Percentiles rank a stretch among this genome's conserved stretches.
phyloP scores from a whole-genome alignment of 495 filamentous ascomycete genomes.

The Pseudevernia furfuracea region DNA sequence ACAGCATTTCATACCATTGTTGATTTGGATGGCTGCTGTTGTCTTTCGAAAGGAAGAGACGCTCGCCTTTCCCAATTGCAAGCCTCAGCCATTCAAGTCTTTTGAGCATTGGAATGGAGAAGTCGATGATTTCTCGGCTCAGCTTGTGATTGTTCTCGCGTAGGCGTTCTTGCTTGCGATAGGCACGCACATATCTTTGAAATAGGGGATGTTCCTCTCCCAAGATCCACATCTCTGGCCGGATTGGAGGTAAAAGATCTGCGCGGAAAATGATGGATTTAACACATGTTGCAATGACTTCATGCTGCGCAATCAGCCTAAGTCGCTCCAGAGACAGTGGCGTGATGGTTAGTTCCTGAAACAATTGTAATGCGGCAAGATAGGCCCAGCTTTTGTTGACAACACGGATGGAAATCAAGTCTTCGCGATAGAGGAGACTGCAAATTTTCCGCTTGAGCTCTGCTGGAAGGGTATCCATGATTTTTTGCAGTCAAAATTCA shows the following conservation, averaged over 20 bases:
- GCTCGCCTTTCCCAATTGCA: not conserved
- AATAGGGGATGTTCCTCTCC: not conserved
- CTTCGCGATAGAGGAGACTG: not conserved
- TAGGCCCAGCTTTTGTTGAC: constrained; percentile 4
- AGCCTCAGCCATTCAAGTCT: not conserved
- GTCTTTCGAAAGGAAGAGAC: not conserved
- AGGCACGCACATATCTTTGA: not conserved
- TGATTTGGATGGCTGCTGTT: not conserved
- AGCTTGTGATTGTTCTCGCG: not conserved
- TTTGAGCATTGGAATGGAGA: not conserved
- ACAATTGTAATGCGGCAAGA: not conserved
- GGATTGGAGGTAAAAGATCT: not conserved
- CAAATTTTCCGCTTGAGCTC: not conserved
- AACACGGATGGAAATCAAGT: constrained; percentile 1
- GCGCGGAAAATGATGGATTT: not conserved
- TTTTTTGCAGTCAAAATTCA: not conserved
- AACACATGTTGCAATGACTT: not conserved
- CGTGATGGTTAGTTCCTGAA: not conserved
- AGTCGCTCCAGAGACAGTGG: not conserved
- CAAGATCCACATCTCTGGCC: not conserved
- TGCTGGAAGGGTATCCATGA: not conserved
- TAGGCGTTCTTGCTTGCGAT: not conserved
- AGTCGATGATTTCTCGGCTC: not conserved
- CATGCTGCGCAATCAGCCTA: not conserved
- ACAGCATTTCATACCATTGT: not conserved